Base-by-base conservation (phyloP, 371 early-diverging fungal species). In the Mortierella sp. region DNA sequence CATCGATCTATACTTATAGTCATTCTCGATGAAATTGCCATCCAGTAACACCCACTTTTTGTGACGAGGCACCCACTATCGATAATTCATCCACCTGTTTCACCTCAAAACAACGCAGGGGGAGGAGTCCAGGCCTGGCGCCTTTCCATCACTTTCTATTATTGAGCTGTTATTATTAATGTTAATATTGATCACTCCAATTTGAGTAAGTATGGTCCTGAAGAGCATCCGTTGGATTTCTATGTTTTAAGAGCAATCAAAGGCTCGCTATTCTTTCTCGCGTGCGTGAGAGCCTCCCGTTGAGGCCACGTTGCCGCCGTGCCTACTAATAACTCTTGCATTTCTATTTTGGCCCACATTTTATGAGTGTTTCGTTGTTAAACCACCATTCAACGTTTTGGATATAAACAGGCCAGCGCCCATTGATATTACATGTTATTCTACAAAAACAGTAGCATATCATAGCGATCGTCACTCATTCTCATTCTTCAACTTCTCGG, bases 301-400 rank as follows among this genome's bases (percentile, higher is more conserved):
- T 38, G 41, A 60, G 38, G 10, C 38, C n/a, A 60, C n/a, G 60
- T 40, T 19, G 19, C 10, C 10, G 22, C 28, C 22, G 9, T 28
- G 11, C 60, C 22, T 41, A 60, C 60, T 60, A 22, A n/a, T 60
- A 60, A 36, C 21, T 41, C 38, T 60, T 41, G 40, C 60, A 62
- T 68, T 19, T 55, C 48, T 50, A 65, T 41, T 45, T 38, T 52
- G 3, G 11, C 52, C 38, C 15, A 4, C 53, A 28, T 16, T 52
- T 5, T n/a, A n/a, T n/a, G 19, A 21, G 8, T 52, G 8, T 52
- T n/a, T 52, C 41, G 19, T 40, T 40, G 24, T 2, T 50, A 36
- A 52, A 28, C 52, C 15, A 52, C n/a, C 50, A 2, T 11, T 43
- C 16, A 28, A 38, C 10, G 28, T 48, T 47, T 19, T 22, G 24